Base-by-base conservation (phyloP, 2,329 filamentous ascomycete species). In the Pseudonectria buxi region DNA sequence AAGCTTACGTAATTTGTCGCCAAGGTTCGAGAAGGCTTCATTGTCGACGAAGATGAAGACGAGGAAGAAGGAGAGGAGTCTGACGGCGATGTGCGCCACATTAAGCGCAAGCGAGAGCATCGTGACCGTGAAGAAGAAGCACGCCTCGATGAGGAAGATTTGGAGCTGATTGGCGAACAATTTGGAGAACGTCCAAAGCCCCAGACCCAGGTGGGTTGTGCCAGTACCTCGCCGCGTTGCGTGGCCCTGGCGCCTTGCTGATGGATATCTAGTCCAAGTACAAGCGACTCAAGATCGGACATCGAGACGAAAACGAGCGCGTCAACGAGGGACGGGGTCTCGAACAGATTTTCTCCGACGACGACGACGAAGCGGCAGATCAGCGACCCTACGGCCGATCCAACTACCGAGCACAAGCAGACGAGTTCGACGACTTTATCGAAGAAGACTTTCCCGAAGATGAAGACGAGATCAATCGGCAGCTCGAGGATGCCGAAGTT, bases 361-460 rank as follows among this genome's bases (percentile, higher is more conserved):
- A 95, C 35, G 90, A 96, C 43, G 89, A 94, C 36, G 79, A 84
- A 13, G 78, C 74, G 38, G 72, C 44, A 36, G 74, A 77, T 6
- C 71, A 74, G 26, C 64, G 71, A 38, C 58, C 60, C 3, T 76
- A 75, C 39, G 64, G 62, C 24, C 64, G 74, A 44, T 62, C 68
- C 5, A 68, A 60, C 44, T 75, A 76, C 42, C 74, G 83, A 39
- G 70, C 71, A 25, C 69, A 76, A 42, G 76, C 76, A 30, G 85
- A 94, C 59, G 87, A 94, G 54, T 86, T 94, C 59, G 87, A 87
- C 41, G 89, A 90, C 58, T 98, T 98, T 62, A 98, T 98, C 55
- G 90, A 96, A 58, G 88, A 95, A 51, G 92, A 96, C 52, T 89
- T 87, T 43, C 86, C 88, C 32, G 86, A 87, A 32, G 87, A 94